Conservation (phyloP, 495 filamentous ascomycete genomes). For the Pyrenopolyporus hunteri region DNA sequence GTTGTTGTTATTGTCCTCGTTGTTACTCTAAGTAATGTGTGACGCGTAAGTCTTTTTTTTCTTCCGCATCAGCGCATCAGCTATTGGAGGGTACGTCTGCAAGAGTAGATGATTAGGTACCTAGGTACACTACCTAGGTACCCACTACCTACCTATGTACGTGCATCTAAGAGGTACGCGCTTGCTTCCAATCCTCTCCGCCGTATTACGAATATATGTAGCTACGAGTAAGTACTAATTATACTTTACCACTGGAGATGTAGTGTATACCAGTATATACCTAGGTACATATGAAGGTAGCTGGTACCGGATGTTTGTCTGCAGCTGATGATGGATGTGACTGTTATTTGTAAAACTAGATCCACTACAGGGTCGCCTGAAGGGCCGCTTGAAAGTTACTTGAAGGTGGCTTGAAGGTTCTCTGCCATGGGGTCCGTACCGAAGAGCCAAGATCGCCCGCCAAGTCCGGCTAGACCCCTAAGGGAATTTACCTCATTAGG, state of each 20-base stretch:
- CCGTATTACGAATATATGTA: too few relatives aligned
- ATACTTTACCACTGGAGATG: too few relatives aligned
- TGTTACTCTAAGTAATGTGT: constrained; percentile 15
- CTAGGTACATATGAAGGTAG: too few relatives aligned
- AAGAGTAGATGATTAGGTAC: not conserved
- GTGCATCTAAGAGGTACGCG: constrained; percentile 13
- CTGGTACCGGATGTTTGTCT: too few relatives aligned
- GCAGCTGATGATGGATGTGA: too few relatives aligned
- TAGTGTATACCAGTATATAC: too few relatives aligned
- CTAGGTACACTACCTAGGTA: not conserved
- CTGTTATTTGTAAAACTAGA: constrained; percentile 41
- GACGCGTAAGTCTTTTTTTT: constrained; percentile 9
- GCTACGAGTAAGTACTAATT: too few relatives aligned
- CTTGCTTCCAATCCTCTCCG: not conserved
- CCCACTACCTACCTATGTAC: not conserved
- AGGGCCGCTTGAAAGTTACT: too few relatives aligned
- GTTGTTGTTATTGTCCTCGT: too few relatives aligned
- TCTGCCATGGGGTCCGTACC: constrained; percentile 12
- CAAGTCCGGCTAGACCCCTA: constrained; percentile 18
- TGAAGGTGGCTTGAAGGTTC: too few relatives aligned
- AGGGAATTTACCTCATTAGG: not conserved
- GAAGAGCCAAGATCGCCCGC: constrained; percentile 14
- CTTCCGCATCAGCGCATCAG: not conserved
- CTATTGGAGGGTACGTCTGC: not conserved
- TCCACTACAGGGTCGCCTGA: constrained; percentile 28